Evolutionary conservation across 371 early-diverging fungal species (phyloP).

Genomic region (Rhizopus microsporus): DNA sequence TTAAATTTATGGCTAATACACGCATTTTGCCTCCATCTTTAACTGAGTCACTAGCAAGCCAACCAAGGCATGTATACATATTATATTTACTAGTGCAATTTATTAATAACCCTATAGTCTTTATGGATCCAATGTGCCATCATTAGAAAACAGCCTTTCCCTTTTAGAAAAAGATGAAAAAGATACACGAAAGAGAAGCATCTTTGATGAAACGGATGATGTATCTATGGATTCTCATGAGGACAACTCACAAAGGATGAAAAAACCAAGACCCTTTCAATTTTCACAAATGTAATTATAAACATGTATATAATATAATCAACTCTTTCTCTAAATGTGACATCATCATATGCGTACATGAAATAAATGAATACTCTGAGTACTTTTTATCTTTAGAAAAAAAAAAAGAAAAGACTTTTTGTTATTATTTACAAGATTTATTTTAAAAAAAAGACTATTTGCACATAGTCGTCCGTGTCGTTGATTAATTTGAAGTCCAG

Average conservation of each 20-base stretch:
- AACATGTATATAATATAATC: too few species aligned
- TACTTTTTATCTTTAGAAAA: too few species aligned
- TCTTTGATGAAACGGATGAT: not conserved
- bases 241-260: not conserved
- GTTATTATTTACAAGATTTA: too few species aligned
- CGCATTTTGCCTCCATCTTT: constrained; percentile 1
- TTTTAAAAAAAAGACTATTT: not conserved
- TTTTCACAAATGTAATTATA: not conserved
- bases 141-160: constrained; percentile 2
- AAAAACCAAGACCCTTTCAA: constrained; percentile 4
- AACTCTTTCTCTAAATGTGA: too few species aligned
- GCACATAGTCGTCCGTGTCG: constrained; percentile 34
- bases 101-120: not conserved
- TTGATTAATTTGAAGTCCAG: constrained; percentile 28
- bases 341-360: too few species aligned
- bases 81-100: not conserved
- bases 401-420: too few species aligned
- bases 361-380: too few species aligned
- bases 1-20: constrained; percentile 3
- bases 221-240: not conserved
- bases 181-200: not conserved
- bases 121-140: not conserved
- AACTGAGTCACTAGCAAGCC: not conserved
- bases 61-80: not conserved
- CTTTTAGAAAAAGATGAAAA: not conserved